These are phyloP conservation scores for Ophiocordyceps camponoti-leonardi DNA, from an alignment of 2,329 filamentous ascomycete species.

Conservation along the genomic window DNA sequence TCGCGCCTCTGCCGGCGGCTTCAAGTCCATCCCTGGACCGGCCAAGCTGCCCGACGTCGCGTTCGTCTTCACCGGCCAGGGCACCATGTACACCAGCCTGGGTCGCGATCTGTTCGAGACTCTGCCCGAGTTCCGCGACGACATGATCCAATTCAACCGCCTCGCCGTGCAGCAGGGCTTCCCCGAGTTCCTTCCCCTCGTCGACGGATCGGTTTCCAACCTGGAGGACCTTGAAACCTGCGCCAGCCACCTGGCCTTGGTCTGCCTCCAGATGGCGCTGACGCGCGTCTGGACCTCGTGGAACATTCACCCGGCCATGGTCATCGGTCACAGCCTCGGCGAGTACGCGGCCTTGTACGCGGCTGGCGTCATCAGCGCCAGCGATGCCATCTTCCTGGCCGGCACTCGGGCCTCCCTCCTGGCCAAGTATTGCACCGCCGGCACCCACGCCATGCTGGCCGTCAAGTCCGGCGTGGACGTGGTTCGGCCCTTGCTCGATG, in stretches of 20 bases:
- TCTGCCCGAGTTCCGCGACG: constrained; percentile 13
- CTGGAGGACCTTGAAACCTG: constrained; percentile 21
- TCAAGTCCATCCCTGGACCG: neutral
- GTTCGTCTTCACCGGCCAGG: constrained; percentile 30
- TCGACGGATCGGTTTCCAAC: constrained; percentile 32
- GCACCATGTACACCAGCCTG: constrained; percentile 14
- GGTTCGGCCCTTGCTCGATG: constrained; percentile 3
- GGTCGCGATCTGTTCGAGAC: constrained; percentile 14
- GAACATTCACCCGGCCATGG: constrained; percentile 35
- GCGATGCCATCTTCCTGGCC: constrained; percentile 57
- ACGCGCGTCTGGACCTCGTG: constrained; percentile 33
- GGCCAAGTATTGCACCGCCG: constrained; percentile 45
- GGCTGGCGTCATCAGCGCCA: constrained; percentile 52
- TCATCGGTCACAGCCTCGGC: constrained; percentile 37
- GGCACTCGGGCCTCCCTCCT: constrained; percentile 50
- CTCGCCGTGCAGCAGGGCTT: constrained; percentile 17
- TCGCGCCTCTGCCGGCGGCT: neutral
- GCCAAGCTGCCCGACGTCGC: constrained; percentile 10
- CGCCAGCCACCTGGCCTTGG: constrained; percentile 29
- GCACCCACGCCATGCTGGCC: constrained; percentile 45
- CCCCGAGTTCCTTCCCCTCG: constrained; percentile 19
- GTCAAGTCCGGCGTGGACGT: constrained; percentile 22
- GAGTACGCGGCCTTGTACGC: constrained; percentile 34
- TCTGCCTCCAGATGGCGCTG: constrained; percentile 39
- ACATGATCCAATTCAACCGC: constrained; percentile 15